Base-by-base conservation (phyloP, 495 filamentous ascomycete species). In the Neurospora sp. region DNA sequence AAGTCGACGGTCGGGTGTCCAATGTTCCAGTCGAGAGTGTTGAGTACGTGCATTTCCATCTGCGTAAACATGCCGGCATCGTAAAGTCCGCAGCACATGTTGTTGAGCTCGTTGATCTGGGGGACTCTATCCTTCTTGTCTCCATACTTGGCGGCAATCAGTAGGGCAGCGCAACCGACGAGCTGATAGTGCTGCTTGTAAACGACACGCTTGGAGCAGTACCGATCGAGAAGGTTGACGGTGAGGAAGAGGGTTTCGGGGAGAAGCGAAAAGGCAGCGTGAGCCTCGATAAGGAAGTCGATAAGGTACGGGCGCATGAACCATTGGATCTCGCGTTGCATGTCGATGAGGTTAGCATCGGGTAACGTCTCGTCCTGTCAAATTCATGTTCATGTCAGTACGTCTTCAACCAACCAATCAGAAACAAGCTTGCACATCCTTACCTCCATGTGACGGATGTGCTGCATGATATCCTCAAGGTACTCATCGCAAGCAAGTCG, bases 11-110 rank as follows among this genome's bases (percentile, higher is more conserved):
- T 98, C 1, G 96, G 94, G 84, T 97, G 94, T 48, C 96, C 96
- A 75, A 99, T 91, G 76, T 91, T 89, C 96, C 96, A 99, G 74
- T 93, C 91, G 73, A 99, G 87, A n/a, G 96, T 98, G 83, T 97
- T 94, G 76, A 99, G 87, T 10, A 99, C 96, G 81, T 99, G 96
- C 95, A 97, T 98, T 82, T 99, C 96, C 96, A 99, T 98, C 83
- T 99, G 96, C 18, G 93, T 94, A 83, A 99, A 99, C 96, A 99
- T 98, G 79, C 97, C 96, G 16, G 97, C 94, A 80, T 99, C 96
- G 81, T 99, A 99, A 35, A 98, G 88, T 20, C 91, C 93, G 85
- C 96, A 98, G 85, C 96, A 99, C 96, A 99, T 98, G 69, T 94
- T 94, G 86, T 96, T 97, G 72, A 99, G 85, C 77, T 99, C 96